Evolutionary conservation across 2,329 filamentous ascomycete genomes (phyloP).

Genomic region (Zelopaecilomyces penicillatus): DNA sequence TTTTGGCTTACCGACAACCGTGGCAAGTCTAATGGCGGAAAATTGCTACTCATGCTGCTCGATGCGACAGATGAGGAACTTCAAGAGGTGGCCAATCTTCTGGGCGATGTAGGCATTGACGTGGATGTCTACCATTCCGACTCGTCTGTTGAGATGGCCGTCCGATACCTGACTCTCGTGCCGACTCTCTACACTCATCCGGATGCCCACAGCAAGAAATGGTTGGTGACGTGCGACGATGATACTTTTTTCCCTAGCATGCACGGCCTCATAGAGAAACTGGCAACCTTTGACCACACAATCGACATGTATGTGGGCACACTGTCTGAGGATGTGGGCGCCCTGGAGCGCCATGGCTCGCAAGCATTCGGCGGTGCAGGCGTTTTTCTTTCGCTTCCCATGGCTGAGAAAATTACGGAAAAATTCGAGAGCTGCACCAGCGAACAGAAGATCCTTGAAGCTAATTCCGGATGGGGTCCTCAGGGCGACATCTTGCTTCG

Average conservation of each 20-base stretch:
- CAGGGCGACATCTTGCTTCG: conserved; percentile 54
- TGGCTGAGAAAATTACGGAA: conserved; percentile 37
- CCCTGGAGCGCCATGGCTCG: conserved; percentile 51
- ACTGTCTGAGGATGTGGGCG: conserved; percentile 52
- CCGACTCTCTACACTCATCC: conserved; percentile 46
- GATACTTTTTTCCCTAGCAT: conserved; percentile 59
- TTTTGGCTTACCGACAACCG: conserved; percentile 52
- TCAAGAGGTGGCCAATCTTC: conserved; percentile 36
- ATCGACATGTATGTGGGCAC: conserved; percentile 52
- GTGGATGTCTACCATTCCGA: conserved; percentile 50
- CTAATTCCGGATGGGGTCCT: conserved; percentile 50
- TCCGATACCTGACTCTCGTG: conserved; percentile 48
- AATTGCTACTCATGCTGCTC: conserved; percentile 45
- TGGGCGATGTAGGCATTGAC: conserved; percentile 43
- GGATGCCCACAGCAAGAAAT: conserved; percentile 41
- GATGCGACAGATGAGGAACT: conserved; percentile 45
- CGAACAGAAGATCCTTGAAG: conserved; percentile 42
- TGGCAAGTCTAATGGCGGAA: conserved; percentile 48
- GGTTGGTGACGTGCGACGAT: conserved; percentile 56
- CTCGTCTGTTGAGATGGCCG: conserved; percentile 46
- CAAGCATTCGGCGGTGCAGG: conserved; percentile 58
- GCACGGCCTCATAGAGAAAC: conserved; percentile 41
- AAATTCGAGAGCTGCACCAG: conserved; percentile 38
- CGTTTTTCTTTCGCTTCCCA: conserved; percentile 49
- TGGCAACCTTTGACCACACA: conserved; percentile 43